A percentile compares a stretch with the other conserved stretches of the same genome.
Evolutionary conservation across 2,329 filamentous ascomycete species (phyloP).

Genomic region (Eutypa lata): DNA sequence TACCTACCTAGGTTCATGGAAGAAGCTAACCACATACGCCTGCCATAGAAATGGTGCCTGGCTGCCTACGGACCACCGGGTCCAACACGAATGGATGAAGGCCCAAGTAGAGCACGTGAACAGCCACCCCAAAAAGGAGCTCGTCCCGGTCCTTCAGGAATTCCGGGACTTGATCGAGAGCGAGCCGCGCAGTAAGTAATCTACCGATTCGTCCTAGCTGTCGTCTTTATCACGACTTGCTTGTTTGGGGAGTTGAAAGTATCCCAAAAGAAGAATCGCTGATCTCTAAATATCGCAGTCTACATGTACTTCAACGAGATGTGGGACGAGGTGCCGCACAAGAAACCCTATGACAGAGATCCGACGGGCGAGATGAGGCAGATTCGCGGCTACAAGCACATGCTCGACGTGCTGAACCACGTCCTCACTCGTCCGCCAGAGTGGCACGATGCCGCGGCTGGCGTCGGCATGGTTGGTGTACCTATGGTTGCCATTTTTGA

Average conservation of each 20-base stretch:
- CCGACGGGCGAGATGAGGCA: conserved; percentile 58
- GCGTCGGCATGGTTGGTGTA: conserved; percentile 52
- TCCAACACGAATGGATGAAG: conserved; percentile 62
- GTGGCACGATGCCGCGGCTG: conserved; percentile 50
- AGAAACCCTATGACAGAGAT: conserved; percentile 57
- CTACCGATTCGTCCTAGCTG: too few species aligned
- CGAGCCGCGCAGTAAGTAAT: conserved; percentile 43
- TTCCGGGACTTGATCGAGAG: conserved; percentile 65
- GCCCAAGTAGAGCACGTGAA: conserved; percentile 54
- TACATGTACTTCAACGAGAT: conserved; percentile 66
- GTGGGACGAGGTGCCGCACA: conserved; percentile 64
- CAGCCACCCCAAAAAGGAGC: conserved; percentile 40
- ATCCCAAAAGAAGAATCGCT: too few species aligned
- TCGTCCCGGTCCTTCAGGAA: conserved; percentile 60
- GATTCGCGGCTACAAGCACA: conserved; percentile 62
- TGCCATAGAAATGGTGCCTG: conserved; percentile 44
- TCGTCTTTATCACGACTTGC: too few species aligned
- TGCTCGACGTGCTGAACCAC: conserved; percentile 65
- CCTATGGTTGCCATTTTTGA: conserved; percentile 53
- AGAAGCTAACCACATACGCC: not conserved
- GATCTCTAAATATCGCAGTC: conserved; percentile 25
- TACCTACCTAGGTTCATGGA: conserved; percentile 11
- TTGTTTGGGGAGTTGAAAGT: too few species aligned
- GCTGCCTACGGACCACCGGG: conserved; percentile 61
- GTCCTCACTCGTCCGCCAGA: conserved; percentile 48